phyloP scores from a whole-genome alignment of 1,284 basidiomycete species.

The Ustilago loliicola region DNA sequence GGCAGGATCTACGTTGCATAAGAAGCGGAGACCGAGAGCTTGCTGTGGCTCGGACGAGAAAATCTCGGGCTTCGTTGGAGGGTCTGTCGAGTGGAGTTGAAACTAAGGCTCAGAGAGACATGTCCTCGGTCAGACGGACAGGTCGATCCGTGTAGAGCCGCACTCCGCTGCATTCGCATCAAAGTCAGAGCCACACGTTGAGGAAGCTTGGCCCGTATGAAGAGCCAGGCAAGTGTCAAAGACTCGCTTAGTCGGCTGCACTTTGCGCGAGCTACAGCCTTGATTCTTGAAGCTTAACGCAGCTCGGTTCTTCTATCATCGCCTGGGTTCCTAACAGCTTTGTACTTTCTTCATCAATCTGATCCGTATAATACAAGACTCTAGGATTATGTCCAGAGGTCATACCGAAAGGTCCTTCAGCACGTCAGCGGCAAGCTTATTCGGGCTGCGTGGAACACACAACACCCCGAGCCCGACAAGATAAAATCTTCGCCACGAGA shows the following conservation, averaged over 20 bases:
- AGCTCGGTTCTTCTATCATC: neutral
- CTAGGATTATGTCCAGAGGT: too few species aligned
- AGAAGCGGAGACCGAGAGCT: neutral
- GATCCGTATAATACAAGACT: too few species aligned
- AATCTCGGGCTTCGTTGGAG: neutral
- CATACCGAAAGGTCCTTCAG: too few species aligned
- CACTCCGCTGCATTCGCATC: neutral
- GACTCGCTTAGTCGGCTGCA: neutral
- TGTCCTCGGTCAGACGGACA: constrained; percentile 19
- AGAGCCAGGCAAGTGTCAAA: neutral
- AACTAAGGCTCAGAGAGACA: constrained; percentile 49
- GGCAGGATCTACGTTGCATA: constrained; percentile 29
- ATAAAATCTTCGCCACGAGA: neutral
- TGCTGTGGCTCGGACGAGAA: constrained; percentile 8
- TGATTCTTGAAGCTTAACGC: neutral
- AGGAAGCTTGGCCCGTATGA: neutral
- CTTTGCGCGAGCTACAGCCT: neutral
- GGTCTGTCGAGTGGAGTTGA: constrained; percentile 4
- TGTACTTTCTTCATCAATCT: too few species aligned
- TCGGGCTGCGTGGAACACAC: neutral
- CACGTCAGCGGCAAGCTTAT: neutral
- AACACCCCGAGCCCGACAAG: neutral
- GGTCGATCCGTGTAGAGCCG: constrained; percentile 1
- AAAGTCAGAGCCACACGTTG: too few species aligned
- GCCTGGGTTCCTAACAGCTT: too few species aligned